phyloP scores from a whole-genome alignment of 108 stramenopile genomes.

The Craspedostauros australis region DNA sequence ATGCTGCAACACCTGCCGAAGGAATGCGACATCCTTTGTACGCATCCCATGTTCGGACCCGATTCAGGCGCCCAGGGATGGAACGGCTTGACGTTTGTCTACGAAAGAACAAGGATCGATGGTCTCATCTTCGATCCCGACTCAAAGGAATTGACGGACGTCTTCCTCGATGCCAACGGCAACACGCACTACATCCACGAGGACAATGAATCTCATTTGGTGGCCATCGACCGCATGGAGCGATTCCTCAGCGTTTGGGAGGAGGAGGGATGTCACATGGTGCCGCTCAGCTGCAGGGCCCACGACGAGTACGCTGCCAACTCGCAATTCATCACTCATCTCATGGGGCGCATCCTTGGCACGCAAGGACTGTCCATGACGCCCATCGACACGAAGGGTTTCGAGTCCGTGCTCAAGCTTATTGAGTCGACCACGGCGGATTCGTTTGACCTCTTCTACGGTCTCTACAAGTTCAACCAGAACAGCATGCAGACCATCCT shows the following conservation, averaged over 20 bases:
- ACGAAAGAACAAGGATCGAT: slow-evolving; percentile 86
- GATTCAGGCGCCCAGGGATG: slow-evolving; percentile 87
- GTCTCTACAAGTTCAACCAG: slow-evolving; percentile 91
- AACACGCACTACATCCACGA: slow-evolving; percentile 49
- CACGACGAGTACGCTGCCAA: slow-evolving; percentile 97
- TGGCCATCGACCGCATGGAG: slow-evolving; percentile 81
- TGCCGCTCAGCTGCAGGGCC: slow-evolving; percentile 91
- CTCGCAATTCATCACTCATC: slow-evolving; percentile 97
- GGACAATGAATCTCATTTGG: slow-evolving; percentile 56
- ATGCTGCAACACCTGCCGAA: slow-evolving; percentile 78
- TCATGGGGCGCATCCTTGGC: slow-evolving; percentile 96
- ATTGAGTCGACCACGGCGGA: slow-evolving; percentile 93
- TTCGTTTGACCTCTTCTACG: slow-evolving; percentile 97
- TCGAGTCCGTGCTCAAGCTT: slow-evolving; percentile 87
- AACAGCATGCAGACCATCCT: slow-evolving; percentile 56
- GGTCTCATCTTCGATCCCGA: slow-evolving; percentile 36
- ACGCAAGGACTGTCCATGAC: slow-evolving; percentile 70
- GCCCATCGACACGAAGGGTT: slow-evolving; percentile 96
- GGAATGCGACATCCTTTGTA: slow-evolving; percentile 90
- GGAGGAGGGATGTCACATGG: slow-evolving; percentile 97
- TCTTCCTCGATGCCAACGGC: slow-evolving; percentile 16
- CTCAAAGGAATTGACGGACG: slow-evolving; percentile 1
- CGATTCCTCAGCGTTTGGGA: slow-evolving; percentile 96
- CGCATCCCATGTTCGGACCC: slow-evolving; percentile 99
- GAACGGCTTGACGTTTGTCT: slow-evolving; percentile 94